Percentiles rank a stretch among this genome's conserved stretches.
phyloP scores from a whole-genome alignment of 1,139 yeast genomes.

The Diutina siamensis region DNA sequence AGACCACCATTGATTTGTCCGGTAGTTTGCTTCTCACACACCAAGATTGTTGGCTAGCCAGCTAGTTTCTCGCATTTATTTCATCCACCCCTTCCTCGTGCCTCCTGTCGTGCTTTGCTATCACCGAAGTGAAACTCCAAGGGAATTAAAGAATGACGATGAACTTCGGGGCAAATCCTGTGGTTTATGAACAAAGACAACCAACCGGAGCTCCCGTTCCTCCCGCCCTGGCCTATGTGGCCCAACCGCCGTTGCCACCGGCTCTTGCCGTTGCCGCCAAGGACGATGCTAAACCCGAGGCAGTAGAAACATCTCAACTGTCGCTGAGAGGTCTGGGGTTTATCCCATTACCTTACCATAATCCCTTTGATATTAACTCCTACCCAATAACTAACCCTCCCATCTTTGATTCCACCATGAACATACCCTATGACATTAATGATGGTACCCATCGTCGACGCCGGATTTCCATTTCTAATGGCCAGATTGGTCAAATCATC shows the following conservation, averaged over 20 bases:
- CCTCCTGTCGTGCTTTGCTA: too few species aligned
- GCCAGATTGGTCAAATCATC: conserved; percentile 64
- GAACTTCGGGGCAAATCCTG: not conserved
- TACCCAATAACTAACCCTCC: conserved; percentile 61
- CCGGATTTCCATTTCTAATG: conserved; percentile 62
- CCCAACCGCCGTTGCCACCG: not conserved
- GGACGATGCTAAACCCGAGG: not conserved
- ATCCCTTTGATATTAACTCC: conserved; percentile 31
- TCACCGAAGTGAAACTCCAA: too few species aligned
- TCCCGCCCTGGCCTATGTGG: not conserved
- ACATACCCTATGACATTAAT: conserved; percentile 24
- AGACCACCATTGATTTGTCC: too few species aligned
- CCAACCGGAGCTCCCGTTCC: not conserved
- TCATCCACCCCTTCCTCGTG: too few species aligned
- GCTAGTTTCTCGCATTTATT: too few species aligned
- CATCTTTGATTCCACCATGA: conserved; percentile 43
- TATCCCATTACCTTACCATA: conserved; percentile 14
- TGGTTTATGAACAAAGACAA: conserved; percentile 3
- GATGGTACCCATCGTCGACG: conserved; percentile 44
- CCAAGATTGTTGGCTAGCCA: too few species aligned
- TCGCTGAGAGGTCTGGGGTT: not conserved
- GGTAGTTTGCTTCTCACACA: too few species aligned
- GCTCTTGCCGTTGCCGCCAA: not conserved
- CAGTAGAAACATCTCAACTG: not conserved
- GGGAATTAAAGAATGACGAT: too few species aligned